These are phyloP conservation scores for Aspergillus affinis DNA, from an alignment of 495 filamentous ascomycete species.

Conservation along the genomic window DNA sequence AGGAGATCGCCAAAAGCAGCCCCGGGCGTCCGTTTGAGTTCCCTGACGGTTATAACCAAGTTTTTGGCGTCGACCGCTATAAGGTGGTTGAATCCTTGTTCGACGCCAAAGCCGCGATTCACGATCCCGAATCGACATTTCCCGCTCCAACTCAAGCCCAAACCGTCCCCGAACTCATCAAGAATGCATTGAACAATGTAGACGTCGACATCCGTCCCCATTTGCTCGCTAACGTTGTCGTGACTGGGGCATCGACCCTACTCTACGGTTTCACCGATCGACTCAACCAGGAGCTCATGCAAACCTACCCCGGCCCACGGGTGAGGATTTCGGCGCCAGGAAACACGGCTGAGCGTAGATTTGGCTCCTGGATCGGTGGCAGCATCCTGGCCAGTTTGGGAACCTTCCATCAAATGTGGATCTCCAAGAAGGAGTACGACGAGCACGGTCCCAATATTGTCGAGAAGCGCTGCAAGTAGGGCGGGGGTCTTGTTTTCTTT, in stretches of 20 bases:
- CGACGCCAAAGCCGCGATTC: slow-evolving; percentile 65
- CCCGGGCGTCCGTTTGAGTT: slow-evolving; percentile 90
- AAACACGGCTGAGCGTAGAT: slow-evolving; percentile 81
- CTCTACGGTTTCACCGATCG: slow-evolving; percentile 88
- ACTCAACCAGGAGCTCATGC: slow-evolving; percentile 75
- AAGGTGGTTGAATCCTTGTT: slow-evolving; percentile 83
- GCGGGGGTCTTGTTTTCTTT: neutral
- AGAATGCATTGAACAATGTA: slow-evolving; percentile 69
- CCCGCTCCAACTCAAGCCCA: slow-evolving; percentile 61
- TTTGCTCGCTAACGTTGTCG: slow-evolving; percentile 84
- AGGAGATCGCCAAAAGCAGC: slow-evolving; percentile 63
- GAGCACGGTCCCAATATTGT: slow-evolving; percentile 59
- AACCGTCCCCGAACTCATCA: slow-evolving; percentile 77
- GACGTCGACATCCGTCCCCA: slow-evolving; percentile 87
- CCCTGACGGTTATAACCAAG: slow-evolving; percentile 91
- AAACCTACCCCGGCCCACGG: slow-evolving; percentile 74
- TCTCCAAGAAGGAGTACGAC: slow-evolving; percentile 69
- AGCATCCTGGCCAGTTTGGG: slow-evolving; percentile 95
- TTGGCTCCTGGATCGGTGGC: slow-evolving; percentile 92
- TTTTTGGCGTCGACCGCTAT: slow-evolving; percentile 85
- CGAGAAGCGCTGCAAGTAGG: slow-evolving; percentile 60
- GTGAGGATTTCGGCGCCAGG: slow-evolving; percentile 83
- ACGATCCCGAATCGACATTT: slow-evolving; percentile 43
- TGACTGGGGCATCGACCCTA: slow-evolving; percentile 82
- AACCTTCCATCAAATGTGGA: slow-evolving; percentile 99